These are phyloP conservation scores for Fusarium domesticum DNA, from an alignment of 2,329 filamentous ascomycete genomes.

Conservation along the genomic window DNA sequence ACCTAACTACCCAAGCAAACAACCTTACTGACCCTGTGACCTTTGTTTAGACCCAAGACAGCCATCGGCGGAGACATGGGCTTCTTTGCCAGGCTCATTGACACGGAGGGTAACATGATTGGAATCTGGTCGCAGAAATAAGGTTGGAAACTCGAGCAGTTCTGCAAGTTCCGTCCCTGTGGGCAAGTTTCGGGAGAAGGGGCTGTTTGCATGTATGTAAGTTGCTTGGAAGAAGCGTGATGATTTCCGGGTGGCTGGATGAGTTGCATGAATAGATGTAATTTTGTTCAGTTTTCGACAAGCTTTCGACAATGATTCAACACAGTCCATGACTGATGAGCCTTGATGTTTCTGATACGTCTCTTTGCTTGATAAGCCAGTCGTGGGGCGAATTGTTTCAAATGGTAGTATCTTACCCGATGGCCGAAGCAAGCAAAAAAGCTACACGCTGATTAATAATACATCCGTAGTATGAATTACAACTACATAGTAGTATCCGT, in stretches of 20 bases:
- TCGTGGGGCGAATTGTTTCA: neutral
- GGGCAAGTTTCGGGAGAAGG: neutral
- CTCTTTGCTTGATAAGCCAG: neutral
- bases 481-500: too few relatives aligned
- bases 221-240: too few relatives aligned
- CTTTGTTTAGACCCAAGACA: conserved; percentile 33
- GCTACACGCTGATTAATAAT: too few relatives aligned
- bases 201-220: too few relatives aligned
- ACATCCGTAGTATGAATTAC: too few relatives aligned
- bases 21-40: neutral
- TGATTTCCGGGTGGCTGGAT: too few relatives aligned
- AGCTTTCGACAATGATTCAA: too few relatives aligned
- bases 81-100: conserved; percentile 36
- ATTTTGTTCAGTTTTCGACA: too few relatives aligned
- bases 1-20: too few relatives aligned
- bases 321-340: too few relatives aligned
- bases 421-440: neutral
- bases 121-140: conserved; percentile 35
- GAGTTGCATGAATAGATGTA: too few relatives aligned
- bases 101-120: conserved; percentile 40
- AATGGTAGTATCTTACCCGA: neutral
- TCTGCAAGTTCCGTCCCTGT: neutral
- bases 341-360: neutral
- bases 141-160: conserved; percentile 4
- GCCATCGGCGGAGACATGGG: conserved; percentile 35